Evolutionary conservation across 495 filamentous ascomycete genomes (phyloP).

Genomic region (Aspergillus baeticus): DNA sequence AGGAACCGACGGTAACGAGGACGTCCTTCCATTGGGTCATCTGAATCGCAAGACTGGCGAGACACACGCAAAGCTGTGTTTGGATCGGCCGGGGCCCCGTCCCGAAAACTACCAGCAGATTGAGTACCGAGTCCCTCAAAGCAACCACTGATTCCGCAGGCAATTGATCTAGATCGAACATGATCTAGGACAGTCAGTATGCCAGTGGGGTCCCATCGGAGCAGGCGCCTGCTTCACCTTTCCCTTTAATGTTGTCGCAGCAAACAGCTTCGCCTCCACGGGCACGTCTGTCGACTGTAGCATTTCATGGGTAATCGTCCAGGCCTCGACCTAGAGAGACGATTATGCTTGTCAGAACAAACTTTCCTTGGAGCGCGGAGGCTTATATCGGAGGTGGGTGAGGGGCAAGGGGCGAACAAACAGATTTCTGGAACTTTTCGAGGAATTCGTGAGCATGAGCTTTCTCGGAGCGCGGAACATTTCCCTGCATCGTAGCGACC

Average conservation of each 20-base stretch:
- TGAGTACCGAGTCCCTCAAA: constrained; percentile 79
- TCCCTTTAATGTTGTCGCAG: constrained; percentile 93
- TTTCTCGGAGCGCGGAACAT: constrained; percentile 79
- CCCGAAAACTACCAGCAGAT: constrained; percentile 73
- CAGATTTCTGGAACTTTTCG: constrained; percentile 97
- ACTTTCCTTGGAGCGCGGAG: neutral
- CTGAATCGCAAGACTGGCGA: constrained; percentile 92
- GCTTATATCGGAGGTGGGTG: neutral
- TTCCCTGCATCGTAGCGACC: constrained; percentile 85
- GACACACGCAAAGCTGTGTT: constrained; percentile 90
- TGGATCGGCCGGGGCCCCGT: constrained; percentile 86
- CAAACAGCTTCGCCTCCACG: constrained; percentile 87
- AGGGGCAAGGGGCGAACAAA: constrained; percentile 48
- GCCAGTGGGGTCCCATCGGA: constrained; percentile 9
- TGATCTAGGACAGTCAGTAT: constrained; percentile 58
- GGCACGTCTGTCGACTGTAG: constrained; percentile 72
- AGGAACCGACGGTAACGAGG: constrained; percentile 70
- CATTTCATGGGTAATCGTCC: constrained; percentile 82
- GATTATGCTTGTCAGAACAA: constrained; percentile 13
- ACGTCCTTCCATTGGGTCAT: constrained; percentile 97
- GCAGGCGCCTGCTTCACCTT: constrained; percentile 64
- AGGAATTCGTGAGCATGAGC: constrained; percentile 86
- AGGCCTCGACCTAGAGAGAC: constrained; percentile 70
- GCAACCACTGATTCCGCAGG: constrained; percentile 68
- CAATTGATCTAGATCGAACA: constrained; percentile 83